phyloP scores from a whole-genome alignment of 2,329 filamentous ascomycete genomes.

The Pyricularia pennisetigena region DNA sequence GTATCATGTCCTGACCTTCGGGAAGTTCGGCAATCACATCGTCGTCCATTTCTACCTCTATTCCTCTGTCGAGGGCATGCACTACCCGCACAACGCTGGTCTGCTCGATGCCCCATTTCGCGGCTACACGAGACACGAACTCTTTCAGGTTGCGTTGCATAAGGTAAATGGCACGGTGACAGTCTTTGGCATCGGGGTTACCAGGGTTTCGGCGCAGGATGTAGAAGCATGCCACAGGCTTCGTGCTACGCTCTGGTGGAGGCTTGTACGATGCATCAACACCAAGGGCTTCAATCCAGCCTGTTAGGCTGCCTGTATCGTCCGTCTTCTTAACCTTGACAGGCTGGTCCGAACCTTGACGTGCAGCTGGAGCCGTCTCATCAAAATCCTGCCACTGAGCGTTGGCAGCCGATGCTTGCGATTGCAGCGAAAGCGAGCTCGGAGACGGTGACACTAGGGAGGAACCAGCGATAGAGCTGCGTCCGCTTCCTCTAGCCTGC shows the following conservation, averaged over 20 bases:
- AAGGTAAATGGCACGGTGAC: slow-evolving; percentile 80
- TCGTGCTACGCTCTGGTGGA: slow-evolving; percentile 60
- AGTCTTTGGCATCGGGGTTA: slow-evolving; percentile 43
- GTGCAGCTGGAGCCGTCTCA: slow-evolving; percentile 28
- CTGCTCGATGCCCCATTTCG: slow-evolving; percentile 74
- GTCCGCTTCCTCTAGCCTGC: slow-evolving; percentile 38
- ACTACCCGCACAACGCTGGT: slow-evolving; percentile 61
- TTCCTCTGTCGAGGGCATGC: slow-evolving; percentile 60
- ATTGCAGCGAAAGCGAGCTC: slow-evolving; percentile 53
- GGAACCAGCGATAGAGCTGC: slow-evolving; percentile 49
- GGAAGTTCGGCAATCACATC: slow-evolving; percentile 74
- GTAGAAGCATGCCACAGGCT: slow-evolving; percentile 82
- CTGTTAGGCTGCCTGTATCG: slow-evolving; percentile 56
- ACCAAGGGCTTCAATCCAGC: slow-evolving; percentile 85
- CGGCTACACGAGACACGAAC: slow-evolving; percentile 60
- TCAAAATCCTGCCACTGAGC: slow-evolving; percentile 48
- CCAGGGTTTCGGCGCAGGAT: slow-evolving; percentile 48
- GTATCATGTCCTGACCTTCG: slow-evolving; percentile 87
- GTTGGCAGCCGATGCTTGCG: slow-evolving; percentile 36
- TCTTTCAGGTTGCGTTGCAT: slow-evolving; percentile 66
- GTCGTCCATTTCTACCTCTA: slow-evolving; percentile 83
- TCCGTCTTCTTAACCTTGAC: slow-evolving; percentile 43
- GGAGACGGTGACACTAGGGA: slow-evolving; percentile 57
- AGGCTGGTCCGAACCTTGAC: slow-evolving; percentile 41
- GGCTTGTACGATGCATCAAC: slow-evolving; percentile 82